Evolutionary conservation across 2,329 filamentous ascomycete species (phyloP), one percentile per base, ranked within the genome.

Genomic region (Elsinoe necatrix): DNA sequence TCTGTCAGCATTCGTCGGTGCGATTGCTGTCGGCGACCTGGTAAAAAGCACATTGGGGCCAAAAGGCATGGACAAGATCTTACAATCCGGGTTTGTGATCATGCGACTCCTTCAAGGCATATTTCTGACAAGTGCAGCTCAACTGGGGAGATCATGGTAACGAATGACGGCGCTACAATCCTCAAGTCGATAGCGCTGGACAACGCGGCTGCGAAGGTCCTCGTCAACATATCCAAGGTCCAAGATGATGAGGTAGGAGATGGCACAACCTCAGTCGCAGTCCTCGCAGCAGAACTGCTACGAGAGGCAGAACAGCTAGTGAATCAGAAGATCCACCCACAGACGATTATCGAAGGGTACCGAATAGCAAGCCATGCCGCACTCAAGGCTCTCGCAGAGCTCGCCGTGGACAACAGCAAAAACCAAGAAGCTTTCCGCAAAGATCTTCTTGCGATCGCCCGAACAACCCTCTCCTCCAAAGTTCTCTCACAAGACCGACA

Each of bases 311-410:
- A 98, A 78, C 92, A 95, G 77, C 82, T 98, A 51, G 89, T 98
- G 64, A 88, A 95, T 77, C 90, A 92, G 78, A 97, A 97, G 77
- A 96, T 98, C 66, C 93, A 98, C 73, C 93, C 93, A 54, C 93
- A 98, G 80, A 97, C 93, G 54, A 98, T 98, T 73, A 98, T 98
- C 68, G 93, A 98, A 69, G 93, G 93, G 54, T 98, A 95, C 80
- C 84, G 93, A 77, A 95, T 98, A 87, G 93, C 93, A 55, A 95
- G 89, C 72, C 80, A 83, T 54, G 92, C 93, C 55, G 91, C 93
- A 27, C 80, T 98, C 54, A 80, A 85, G 68, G 90, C 90, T 29
- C 78, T 98, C 42, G 87, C 90, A 70, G 85, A 86, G 66, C 84
- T 83, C 16, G 91, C 93, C 18, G 87, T 95, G 55, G 87, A 98